These are phyloP conservation scores for Pichia sp. DNA, from an alignment of 1,139 yeast species.

Conservation along the genomic window DNA sequence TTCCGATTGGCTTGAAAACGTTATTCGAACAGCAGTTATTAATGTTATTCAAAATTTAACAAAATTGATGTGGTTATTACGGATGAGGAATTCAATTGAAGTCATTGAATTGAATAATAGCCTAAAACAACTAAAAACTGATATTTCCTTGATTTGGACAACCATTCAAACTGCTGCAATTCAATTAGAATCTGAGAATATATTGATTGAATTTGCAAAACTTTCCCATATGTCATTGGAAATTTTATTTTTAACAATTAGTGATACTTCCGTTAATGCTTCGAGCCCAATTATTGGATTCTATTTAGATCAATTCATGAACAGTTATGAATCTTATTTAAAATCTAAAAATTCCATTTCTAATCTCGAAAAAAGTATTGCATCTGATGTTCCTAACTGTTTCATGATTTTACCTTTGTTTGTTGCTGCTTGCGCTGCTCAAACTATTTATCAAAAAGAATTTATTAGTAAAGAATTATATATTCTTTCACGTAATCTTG, in stretches of 20 bases:
- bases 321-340: conserved; percentile 21
- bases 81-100: conserved; percentile 19
- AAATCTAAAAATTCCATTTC: not conserved
- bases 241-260: conserved; percentile 27
- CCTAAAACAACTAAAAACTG: conserved; percentile 19
- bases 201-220: conserved; percentile 19
- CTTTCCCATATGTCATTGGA: conserved; percentile 26
- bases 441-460: conserved; percentile 23
- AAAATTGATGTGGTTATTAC: conserved; percentile 36
- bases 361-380: not conserved
- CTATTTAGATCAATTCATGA: conserved; percentile 26
- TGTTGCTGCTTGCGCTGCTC: conserved; percentile 31
- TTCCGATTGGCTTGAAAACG: conserved; percentile 34
- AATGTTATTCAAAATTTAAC: conserved; percentile 36
- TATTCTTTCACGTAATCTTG: conserved; percentile 16
- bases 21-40: conserved; percentile 33
- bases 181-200: conserved; percentile 16
- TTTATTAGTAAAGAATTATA: conserved; percentile 26
- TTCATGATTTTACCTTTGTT: conserved; percentile 27
- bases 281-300: conserved; percentile 27
- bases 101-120: conserved; percentile 3
- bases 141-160: conserved; percentile 25
- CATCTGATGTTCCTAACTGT: conserved; percentile 11
- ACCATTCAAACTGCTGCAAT: conserved; percentile 27
- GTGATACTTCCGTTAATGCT: conserved; percentile 25